Evolutionary conservation across 331 rosid species (phyloP).

Genomic region (Saraca asoca): DNA sequence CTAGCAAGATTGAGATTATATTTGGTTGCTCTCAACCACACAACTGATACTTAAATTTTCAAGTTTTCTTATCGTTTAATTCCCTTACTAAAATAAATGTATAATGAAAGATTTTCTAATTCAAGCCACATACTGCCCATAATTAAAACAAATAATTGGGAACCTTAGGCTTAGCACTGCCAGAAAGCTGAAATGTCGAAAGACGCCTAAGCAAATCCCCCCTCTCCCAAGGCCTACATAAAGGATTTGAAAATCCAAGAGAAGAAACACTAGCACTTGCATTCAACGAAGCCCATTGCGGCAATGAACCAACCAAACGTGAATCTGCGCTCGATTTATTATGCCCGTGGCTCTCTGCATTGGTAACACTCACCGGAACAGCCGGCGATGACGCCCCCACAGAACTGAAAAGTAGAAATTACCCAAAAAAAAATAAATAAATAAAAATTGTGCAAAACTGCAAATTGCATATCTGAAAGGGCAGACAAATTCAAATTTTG

Average conservation of each 20-base stretch:
- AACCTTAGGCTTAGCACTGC: conserved; percentile 74
- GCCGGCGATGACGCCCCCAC: conserved; percentile 96
- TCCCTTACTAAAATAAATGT: neutral
- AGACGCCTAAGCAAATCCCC: conserved; percentile 92
- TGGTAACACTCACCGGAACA: conserved; percentile 54
- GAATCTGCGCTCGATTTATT: conserved; percentile 74
- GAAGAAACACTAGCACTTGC: conserved; percentile 57
- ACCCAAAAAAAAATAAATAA: neutral
- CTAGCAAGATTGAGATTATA: conserved; percentile 1
- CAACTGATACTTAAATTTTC: neutral
- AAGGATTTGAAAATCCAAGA: conserved; percentile 58
- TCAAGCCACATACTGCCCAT: neutral
- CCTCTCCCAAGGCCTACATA: conserved; percentile 95
- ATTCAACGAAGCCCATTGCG: conserved; percentile 55
- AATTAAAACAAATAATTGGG: conserved; percentile 16
- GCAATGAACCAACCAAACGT: conserved; percentile 56
- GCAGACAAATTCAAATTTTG: neutral
- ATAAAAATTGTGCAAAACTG: neutral
- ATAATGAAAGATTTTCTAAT: neutral
- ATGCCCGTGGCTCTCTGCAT: conserved; percentile 57
- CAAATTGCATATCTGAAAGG: neutral
- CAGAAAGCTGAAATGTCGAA: conserved; percentile 82
- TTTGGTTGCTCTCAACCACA: neutral
- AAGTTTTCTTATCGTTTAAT: neutral
- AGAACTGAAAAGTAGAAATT: conserved; percentile 53